phyloP scores from a whole-genome alignment of 2,329 filamentous ascomycete species.

The Cercospora beticola region DNA sequence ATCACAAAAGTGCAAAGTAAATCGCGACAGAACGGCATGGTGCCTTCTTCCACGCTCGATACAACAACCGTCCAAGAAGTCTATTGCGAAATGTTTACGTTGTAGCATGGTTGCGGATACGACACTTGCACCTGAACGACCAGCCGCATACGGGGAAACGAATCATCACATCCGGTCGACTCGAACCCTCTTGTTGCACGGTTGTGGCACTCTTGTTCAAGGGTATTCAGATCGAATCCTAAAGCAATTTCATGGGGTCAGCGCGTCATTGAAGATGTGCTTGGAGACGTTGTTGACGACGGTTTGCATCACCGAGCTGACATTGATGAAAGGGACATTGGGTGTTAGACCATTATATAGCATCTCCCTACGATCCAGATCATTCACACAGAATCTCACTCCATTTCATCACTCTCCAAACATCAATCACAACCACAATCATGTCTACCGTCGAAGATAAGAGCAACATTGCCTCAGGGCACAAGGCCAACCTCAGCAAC shows the following conservation, averaged over 20 bases:
- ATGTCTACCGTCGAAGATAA: slow-evolving; percentile 24
- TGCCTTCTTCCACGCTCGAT: background rate
- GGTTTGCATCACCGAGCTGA: background rate
- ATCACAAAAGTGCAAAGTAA: background rate
- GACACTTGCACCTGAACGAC: background rate
- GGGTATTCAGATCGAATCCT: background rate
- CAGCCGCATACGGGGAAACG: background rate
- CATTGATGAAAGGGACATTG: background rate
- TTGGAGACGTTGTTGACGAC: background rate
- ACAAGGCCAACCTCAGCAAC: slow-evolving; percentile 61
- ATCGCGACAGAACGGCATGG: background rate
- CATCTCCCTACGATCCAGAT: too few species aligned
- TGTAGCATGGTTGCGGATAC: background rate
- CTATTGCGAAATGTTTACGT: background rate
- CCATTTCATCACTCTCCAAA: background rate
- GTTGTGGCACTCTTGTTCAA: background rate
- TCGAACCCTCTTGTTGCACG: background rate
- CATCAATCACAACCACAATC: background rate
- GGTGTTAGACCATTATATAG: background rate
- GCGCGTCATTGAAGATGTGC: background rate
- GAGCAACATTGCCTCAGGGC: slow-evolving; percentile 53
- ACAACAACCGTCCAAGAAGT: background rate
- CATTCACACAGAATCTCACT: too few species aligned
- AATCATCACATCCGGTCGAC: background rate
- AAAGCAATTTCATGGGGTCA: background rate